Evolutionary conservation across 2,329 filamentous ascomycete genomes (phyloP).

Genomic region (Aotearoamyces nothofagi): DNA sequence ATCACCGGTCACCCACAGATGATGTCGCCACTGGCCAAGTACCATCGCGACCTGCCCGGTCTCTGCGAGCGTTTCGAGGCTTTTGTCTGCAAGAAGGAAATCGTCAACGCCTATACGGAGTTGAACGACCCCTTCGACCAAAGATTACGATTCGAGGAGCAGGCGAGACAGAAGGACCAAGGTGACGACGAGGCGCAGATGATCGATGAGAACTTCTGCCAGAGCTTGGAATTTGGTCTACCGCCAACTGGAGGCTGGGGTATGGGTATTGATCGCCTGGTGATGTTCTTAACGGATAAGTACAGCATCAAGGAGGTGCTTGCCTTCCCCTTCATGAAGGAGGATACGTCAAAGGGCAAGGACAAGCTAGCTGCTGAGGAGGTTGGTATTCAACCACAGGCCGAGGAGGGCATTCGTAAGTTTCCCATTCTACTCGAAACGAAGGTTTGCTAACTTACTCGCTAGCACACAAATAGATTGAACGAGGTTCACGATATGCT

Average conservation of each 20-base stretch:
- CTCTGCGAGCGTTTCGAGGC: constrained; percentile 96
- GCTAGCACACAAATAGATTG: too few species aligned
- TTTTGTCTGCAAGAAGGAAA: constrained; percentile 95
- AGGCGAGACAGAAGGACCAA: constrained; percentile 87
- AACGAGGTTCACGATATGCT: too few species aligned
- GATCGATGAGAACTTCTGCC: constrained; percentile 91
- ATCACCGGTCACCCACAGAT: constrained; percentile 73
- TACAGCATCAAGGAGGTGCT: constrained; percentile 94
- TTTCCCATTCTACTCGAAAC: too few species aligned
- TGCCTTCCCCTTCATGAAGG: constrained; percentile 97
- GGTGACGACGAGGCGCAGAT: constrained; percentile 95
- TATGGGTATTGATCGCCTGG: constrained; percentile 85
- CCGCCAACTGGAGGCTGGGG: constrained; percentile 94
- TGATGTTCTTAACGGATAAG: constrained; percentile 93
- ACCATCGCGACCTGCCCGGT: constrained; percentile 66
- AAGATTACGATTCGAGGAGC: constrained; percentile 82
- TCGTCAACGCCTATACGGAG: constrained; percentile 90
- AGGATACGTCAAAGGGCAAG: constrained; percentile 41
- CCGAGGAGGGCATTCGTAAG: constrained; percentile 39
- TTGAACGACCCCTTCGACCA: constrained; percentile 96
- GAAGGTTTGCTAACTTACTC: too few species aligned
- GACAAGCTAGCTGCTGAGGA: constrained; percentile 43
- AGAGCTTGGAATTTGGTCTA: constrained; percentile 75
- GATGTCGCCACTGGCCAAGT: constrained; percentile 96
- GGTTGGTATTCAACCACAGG: constrained; percentile 38